Evolutionary conservation across 306 rosid species (phyloP), one percentile per base, ranked within the genome.

Genomic region (Casuarina glauca): DNA sequence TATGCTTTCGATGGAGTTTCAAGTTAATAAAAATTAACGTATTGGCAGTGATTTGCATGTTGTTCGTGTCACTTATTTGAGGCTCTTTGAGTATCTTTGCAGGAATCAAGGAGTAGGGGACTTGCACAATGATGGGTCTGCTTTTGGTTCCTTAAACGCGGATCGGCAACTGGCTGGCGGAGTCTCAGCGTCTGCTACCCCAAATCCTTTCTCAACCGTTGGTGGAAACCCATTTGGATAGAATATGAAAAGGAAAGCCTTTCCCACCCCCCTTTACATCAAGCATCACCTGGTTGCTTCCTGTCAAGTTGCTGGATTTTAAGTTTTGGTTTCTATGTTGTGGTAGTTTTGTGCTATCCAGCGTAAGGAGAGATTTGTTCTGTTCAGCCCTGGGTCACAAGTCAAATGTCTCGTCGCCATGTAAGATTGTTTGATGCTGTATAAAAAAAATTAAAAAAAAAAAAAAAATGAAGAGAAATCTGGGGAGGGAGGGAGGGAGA

Each of bases 161-260:
- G 87, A 83, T 78, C 96, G 84, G 79, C 94, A 90, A 88, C 75
- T 61, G 57, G 73, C 75, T 17, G 86, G 84, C 72, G 78, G 88
- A 82, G 85, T 69, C 70, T 84, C 92, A 1, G 89, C 86, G 51
- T 82, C 97, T 35, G 69, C 93, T 51, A 69, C 85, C 70, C 84
- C 91, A 68, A 84, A 77, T 80, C 81, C 90, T 39, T 91, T 75
- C 88, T 72, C 91, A 0, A 74, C 92, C 19, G 69, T 71, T 2
- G 85, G 97, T 75, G 91, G 98, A 64, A 96, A 96, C 79, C 99
- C 99, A 70, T 96, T 96, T 70, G 96, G 94, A 17, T 96, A 39
- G 78, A 76, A 82, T 58, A 74, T 73, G 48, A 62, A 82, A 36
- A 60, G 64, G 64, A 71, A 39, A 69, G 61, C 69, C 63, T 15